Base-by-base conservation (phyloP, 2,329 filamentous ascomycete genomes). In the Xylaria sp. region DNA sequence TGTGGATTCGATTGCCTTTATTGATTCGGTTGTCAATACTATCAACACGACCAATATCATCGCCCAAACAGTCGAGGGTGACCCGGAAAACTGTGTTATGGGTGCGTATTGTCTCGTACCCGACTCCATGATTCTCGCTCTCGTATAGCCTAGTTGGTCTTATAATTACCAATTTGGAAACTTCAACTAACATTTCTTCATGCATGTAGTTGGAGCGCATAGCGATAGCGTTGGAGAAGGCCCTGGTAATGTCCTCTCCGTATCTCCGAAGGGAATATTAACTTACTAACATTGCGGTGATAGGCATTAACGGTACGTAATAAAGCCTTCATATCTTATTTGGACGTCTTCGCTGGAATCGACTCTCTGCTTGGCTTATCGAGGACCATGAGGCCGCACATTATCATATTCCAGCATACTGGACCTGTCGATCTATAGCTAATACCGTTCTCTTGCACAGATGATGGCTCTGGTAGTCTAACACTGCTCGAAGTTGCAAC, bases 401-500 rank as follows among this genome's bases (percentile, higher is more conserved):
- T 31, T 25, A n/a, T 15, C 13, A 25, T 10, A 23, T 41, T 34
- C 15, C 4, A 46, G 48, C 44, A 31, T 13, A 20, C 28, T 48
- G 12, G 10, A 34, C 15, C 46, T 20, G 9, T 52, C 1, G 8
- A 18, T 51, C 10, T n/a, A 20, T 8, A 13, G 25, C 69, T 65
- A 48, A 69, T 13, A 23, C 5, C 8, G 2, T 31, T 52, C 13
- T 10, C 52, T 20, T 20, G 13, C 34, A 41, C n/a, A 71, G 69
- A 94, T 74, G 91, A 94, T 75, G 92, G 92, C 56, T 90, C 89
- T 2, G 92, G 92, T 65, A 89, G 86, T 41, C 75, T 89, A 64
- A 86, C 87, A 0, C 81, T 91, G 5, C 84, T 91, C 48, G 89
- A 91, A 76, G 82, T 91, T 9, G 89, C 89, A 1, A 85, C 83